Evolutionary conservation across 768 basidiomycete genomes (phyloP), one percentile per base, ranked within the genome.

Genomic region (Bullera alba): DNA sequence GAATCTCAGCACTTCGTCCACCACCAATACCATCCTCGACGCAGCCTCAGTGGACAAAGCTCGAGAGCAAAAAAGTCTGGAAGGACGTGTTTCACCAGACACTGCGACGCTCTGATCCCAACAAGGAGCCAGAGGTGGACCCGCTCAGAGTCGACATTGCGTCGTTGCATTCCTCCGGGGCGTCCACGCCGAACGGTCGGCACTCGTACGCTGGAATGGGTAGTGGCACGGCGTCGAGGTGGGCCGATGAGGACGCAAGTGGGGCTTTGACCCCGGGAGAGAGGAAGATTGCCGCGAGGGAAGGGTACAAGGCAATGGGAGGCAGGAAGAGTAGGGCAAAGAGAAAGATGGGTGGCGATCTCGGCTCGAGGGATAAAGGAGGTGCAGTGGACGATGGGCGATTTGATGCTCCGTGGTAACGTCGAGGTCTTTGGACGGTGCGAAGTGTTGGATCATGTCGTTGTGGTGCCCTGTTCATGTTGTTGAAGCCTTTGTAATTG

Each of bases 11-110:
- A 0, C 60, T 69, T 12, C 59, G 65, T 25, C 54, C 54, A 8
- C 67, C 67, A 19, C 56, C 57, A 3, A 43, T 70, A 15, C 71
- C 71, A 0, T 58, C 57, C 2, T 61, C 61, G 3, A 16, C 56
- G 10, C 61, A 61, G 19, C 70, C 68, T 2, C 90, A 90, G 71
- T 95, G 90, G 90, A 86, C 88, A 7, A 86, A 86, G 66, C 78
- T 84, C 49, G 90, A 95, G 71, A 90, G 87, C n/a, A 95, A 90
- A 69, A 85, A 88, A 73, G 84, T 84, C 57, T 95, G 90, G 90
- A 54, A 60, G 36, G 49, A 85, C 82, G 56, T 21, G 75, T 77
- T 53, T 30, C 46, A 59, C 16, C 16, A n/a, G 8, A 58, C 70
- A 1, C 59, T 68, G 23, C 67, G 61, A 35, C 54, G 63, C 22